Percentiles rank a stretch among this genome's conserved stretches.
Evolutionary conservation across 148 eudicot genomes (phyloP).

Genomic region (Nyssa sinensis): DNA sequence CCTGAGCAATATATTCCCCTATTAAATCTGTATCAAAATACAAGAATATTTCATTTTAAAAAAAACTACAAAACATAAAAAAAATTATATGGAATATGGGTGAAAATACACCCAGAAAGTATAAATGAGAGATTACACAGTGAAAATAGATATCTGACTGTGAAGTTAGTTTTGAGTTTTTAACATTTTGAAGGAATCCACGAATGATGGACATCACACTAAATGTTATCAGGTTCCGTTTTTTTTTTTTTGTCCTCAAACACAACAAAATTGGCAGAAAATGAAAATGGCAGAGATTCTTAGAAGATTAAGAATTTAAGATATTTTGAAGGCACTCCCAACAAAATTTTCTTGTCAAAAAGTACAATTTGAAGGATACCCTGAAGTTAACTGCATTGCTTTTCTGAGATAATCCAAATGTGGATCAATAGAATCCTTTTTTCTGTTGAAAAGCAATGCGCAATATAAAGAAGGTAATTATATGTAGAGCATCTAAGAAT

Average conservation of each 20-base stretch:
- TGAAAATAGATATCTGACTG: background rate
- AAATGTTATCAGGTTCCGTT: background rate
- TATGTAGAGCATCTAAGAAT: no score
- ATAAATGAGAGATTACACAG: background rate
- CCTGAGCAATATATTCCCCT: slow-evolving; percentile 52
- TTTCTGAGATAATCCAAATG: background rate
- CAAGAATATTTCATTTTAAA: slow-evolving; percentile 7
- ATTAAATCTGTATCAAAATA: slow-evolving; percentile 41
- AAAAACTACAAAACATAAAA: background rate
- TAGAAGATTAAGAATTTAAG: background rate
- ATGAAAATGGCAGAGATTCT: background rate
- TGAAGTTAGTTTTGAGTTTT: background rate
- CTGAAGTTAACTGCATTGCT: background rate
- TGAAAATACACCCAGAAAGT: background rate
- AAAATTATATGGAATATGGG: background rate
- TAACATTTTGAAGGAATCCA: background rate
- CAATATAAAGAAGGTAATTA: no score
- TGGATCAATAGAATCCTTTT: no score
- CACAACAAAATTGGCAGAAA: background rate
- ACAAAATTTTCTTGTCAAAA: background rate
- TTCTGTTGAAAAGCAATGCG: background rate
- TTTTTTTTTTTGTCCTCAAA: no score
- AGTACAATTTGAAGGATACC: background rate
- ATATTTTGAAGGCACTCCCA: background rate
- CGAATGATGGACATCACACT: background rate